A percentile compares a stretch with the other conserved stretches of the same genome.
Conservation (phyloP, 352 stramenopile species). For the Globisporangium cystogenes region DNA sequence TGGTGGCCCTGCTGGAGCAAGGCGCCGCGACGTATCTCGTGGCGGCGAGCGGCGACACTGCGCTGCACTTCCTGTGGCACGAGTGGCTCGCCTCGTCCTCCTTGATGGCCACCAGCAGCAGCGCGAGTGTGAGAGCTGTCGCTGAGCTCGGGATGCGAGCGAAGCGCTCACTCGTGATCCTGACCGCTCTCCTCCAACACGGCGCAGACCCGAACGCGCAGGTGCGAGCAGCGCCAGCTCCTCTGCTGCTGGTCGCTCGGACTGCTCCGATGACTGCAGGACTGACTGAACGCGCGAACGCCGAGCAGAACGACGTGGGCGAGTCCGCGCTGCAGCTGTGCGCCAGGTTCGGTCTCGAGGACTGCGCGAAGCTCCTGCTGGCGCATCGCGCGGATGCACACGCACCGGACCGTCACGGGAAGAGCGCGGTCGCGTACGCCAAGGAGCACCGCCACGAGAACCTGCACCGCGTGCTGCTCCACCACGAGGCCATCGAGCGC, state of each 20-base stretch:
- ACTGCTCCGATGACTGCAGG: not conserved
- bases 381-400: conserved; percentile 26
- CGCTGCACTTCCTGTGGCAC: conserved; percentile 58
- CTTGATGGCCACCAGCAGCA: conserved; percentile 6
- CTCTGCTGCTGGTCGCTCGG: not conserved
- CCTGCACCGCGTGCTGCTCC: conserved; percentile 35
- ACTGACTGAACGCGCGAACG: not conserved
- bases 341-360: conserved; percentile 40
- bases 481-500: conserved; percentile 37
- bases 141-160: conserved; percentile 24
- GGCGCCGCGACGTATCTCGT: conserved; percentile 38
- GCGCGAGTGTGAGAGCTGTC: conserved; percentile 21
- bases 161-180: conserved; percentile 30
- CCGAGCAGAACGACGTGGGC: conserved; percentile 50
- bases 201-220: conserved; percentile 42
- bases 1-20: conserved; percentile 37
- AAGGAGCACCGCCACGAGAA: conserved; percentile 21
- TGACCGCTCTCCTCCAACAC: conserved; percentile 28
- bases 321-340: conserved; percentile 55
- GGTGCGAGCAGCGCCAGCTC: conserved; percentile 15
- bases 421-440: conserved; percentile 40
- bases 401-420: conserved; percentile 27
- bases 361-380: conserved; percentile 54
- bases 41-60: conserved; percentile 64
- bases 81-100: conserved; percentile 22